Evolutionary conservation across 106 monocot species (phyloP).

Genomic region (Acorus calamus): DNA sequence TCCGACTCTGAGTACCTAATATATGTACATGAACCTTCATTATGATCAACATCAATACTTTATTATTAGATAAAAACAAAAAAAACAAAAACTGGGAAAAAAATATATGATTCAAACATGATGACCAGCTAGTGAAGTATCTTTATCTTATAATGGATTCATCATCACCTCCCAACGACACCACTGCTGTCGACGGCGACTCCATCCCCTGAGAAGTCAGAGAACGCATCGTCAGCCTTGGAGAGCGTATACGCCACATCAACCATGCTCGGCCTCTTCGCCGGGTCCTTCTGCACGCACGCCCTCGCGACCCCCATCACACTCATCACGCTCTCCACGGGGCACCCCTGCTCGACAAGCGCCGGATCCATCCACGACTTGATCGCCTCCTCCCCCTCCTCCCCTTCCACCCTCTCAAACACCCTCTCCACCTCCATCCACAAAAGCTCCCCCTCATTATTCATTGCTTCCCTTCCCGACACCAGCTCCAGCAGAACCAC

Average conservation of each 20-base stretch:
- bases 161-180: conserved; percentile 27
- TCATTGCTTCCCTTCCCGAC: conserved; percentile 44
- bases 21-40: no score
- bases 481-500: conserved; percentile 77
- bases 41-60: no score
- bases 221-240: conserved; percentile 41
- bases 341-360: conserved; percentile 22
- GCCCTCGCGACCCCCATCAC: conserved; percentile 41
- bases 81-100: no score
- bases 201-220: conserved; percentile 47
- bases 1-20: no score
- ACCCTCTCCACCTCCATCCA: conserved; percentile 46
- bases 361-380: conserved; percentile 50
- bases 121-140: no score
- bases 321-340: conserved; percentile 36
- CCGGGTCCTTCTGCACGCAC: conserved; percentile 58
- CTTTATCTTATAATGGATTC: no score
- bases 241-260: conserved; percentile 66
- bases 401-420: conserved; percentile 10
- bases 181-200: conserved; percentile 10
- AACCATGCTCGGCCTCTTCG: conserved; percentile 65
- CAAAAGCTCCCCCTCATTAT: conserved; percentile 30
- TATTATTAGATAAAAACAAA: no score
- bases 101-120: no score
- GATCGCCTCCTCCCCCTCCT: conserved; percentile 14